Base-by-base conservation (phyloP, 2,329 filamentous ascomycete genomes). In the Epichloe baconii region DNA sequence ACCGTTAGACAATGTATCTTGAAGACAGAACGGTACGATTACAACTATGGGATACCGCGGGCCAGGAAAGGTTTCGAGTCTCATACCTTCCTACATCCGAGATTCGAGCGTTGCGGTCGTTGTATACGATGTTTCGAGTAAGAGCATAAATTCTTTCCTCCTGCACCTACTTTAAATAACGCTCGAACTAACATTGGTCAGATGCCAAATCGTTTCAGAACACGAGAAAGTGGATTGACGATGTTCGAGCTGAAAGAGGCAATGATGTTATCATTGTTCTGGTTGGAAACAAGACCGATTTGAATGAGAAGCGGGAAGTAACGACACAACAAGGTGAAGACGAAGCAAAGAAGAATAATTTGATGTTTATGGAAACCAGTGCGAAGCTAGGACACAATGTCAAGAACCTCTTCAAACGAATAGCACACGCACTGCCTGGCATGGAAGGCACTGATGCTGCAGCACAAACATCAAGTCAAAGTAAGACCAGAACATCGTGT, bases 281-380 rank as follows among this genome's bases (percentile, higher is more conserved):
- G 45, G 94, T 98, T 40, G 93, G 93, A 59, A 98, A 98, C 77
- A 98, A 98, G 82, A 98, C 93, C 44, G 93, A 98, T 77, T 71
- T 98, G 68, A 95, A 93, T 69, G 93, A 98, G 70, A 97, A 96
- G 79, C 82, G 93, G 51, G 91, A 98, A 71, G 93, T 98, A 54
- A 98, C 91, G 42, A 94, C 89, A 37, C 84, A 87, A 64, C 90
- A 97, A 70, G 93, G 93, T 54, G 93, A 98, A 69, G 93, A 97
- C 62, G 93, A 98, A 72, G 91, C 91, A 43, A 95, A 95, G 79
- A 91, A 91, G 76, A 91, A 95, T 70, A 93, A 93, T 58, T 75
- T 96, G 59, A 96, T 98, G 87, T 98, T 98, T 65, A 93, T 98
- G 61, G 93, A 98, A 77, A 98, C 93, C 50, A 96, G 89, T 68